Percentiles rank a stretch among this genome's conserved stretches.
Conservation (phyloP, 2,329 filamentous ascomycete genomes). For the Apiospora kogelbergensis region DNA sequence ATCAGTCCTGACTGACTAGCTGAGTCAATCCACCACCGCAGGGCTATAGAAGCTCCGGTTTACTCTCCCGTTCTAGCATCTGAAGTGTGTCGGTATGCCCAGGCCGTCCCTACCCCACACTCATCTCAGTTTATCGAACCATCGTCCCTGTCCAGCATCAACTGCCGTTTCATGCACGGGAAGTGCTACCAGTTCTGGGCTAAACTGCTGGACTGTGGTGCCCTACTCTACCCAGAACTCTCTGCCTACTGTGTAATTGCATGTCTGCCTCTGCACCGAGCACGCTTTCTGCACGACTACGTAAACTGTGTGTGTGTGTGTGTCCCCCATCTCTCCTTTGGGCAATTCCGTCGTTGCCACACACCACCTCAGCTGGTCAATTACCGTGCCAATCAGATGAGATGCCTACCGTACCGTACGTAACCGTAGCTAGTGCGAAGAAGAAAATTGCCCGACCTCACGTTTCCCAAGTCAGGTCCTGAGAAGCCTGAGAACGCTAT, state of each 20-base stretch:
- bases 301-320: not conserved
- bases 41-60: not conserved
- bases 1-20: no score
- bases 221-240: not conserved
- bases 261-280: not conserved
- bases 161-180: constrained; percentile 6
- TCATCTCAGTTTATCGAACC: constrained; percentile 7
- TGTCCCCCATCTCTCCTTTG: not conserved
- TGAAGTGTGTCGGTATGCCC: not conserved
- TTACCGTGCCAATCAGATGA: not conserved
- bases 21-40: not conserved
- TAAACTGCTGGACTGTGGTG: not conserved
- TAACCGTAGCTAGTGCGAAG: not conserved
- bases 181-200: not conserved
- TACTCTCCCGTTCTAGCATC: constrained; percentile 1
- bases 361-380: not conserved
- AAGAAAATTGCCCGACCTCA: constrained; percentile 1
- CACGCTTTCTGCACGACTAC: not conserved
- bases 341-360: not conserved
- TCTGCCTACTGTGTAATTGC: no score
- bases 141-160: constrained; percentile 1
- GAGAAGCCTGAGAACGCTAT: not conserved
- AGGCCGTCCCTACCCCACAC: not conserved
- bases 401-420: not conserved
- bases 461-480: not conserved